Percentiles rank a stretch among this genome's conserved stretches.
Conservation (phyloP, 108 stramenopile genomes). For the Fragilariopsis cylindrus region DNA sequence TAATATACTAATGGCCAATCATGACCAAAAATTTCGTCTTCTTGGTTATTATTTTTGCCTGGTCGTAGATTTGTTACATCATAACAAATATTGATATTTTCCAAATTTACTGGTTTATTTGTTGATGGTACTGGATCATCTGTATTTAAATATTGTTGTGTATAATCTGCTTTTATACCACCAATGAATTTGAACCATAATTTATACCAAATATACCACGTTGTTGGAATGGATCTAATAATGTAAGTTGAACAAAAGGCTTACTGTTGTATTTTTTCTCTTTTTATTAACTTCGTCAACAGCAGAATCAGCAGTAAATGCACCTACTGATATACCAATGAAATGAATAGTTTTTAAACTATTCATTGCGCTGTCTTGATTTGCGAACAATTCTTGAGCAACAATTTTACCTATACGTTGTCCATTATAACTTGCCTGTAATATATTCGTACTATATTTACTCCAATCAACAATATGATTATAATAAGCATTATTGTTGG, state of each 20-base stretch:
- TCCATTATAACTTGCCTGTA: constrained; percentile 39
- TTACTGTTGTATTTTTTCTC: not conserved
- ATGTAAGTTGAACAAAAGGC: constrained; percentile 34
- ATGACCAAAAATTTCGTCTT: constrained; percentile 39
- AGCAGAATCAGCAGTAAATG: constrained; percentile 35
- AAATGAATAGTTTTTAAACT: constrained; percentile 27
- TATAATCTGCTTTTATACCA: constrained; percentile 32
- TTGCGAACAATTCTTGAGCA: constrained; percentile 8
- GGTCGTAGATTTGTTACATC: constrained; percentile 40
- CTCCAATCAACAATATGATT: constrained; percentile 40
- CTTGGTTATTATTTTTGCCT: constrained; percentile 33
- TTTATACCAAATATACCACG: constrained; percentile 30
- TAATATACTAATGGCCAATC: constrained; percentile 49
- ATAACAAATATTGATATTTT: constrained; percentile 18
- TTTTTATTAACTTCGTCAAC: constrained; percentile 9
- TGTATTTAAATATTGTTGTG: constrained; percentile 39
- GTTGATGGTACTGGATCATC: constrained; percentile 44
- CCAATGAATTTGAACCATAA: constrained; percentile 29
- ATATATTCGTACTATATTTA: constrained; percentile 22
- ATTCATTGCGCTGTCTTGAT: not conserved
- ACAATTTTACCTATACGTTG: constrained; percentile 17
- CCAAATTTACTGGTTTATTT: constrained; percentile 9
- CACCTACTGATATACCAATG: constrained; percentile 41
- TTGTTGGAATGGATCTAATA: constrained; percentile 39
- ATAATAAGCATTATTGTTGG: not conserved